Base-by-base conservation (phyloP, 2,329 filamentous ascomycete species). In the Neopestalotiopsis sp. region DNA sequence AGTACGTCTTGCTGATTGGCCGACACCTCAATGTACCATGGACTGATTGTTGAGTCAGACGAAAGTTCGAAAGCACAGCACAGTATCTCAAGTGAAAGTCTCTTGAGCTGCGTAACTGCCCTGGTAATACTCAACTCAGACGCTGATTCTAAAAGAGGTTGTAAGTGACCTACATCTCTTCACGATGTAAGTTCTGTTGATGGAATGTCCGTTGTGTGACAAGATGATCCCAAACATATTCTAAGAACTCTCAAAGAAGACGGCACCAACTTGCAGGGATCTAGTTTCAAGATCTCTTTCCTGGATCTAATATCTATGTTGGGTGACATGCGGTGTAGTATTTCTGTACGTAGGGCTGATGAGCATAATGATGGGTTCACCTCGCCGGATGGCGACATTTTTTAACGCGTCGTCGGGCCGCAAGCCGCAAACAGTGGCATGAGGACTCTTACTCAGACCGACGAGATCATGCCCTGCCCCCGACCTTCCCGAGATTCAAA, bases 351-450 rank as follows among this genome's bases (percentile, higher is more conserved):
- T 62, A 62, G 59, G 59, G 59, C 59, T 62, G 59, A 30, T 62
- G 14, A 62, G 17, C 7, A 24, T 6, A 20, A 17, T 42, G 14
- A 20, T n/a, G 34, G 10, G 6, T 12, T 12, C 4, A n/a, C 2
- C 12, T 10, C 13, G n/a, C 28, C n/a, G 40, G 30, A 13, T 13
- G 30, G 13, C 17, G 59, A 12, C 32, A 9, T 17, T 40, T 12
- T 1, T n/a, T 24, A 24, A 4, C 28, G 30, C 24, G 17, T 40
- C 4, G 59, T 20, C 59, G 59, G 59, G 59, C 59, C 59, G 59
- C 13, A 17, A 62, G 59, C 59, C 59, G 59, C 40, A 52, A 34
- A 13, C 59, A 7, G 59, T 62, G 59, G 34, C 59, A 14, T 24
- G 59, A 4, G 17, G 4, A 10, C 17, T 52, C 45, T 52, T 52